phyloP scores from a whole-genome alignment of 2,329 filamentous ascomycete genomes.

The Aspergillus bombycis region DNA sequence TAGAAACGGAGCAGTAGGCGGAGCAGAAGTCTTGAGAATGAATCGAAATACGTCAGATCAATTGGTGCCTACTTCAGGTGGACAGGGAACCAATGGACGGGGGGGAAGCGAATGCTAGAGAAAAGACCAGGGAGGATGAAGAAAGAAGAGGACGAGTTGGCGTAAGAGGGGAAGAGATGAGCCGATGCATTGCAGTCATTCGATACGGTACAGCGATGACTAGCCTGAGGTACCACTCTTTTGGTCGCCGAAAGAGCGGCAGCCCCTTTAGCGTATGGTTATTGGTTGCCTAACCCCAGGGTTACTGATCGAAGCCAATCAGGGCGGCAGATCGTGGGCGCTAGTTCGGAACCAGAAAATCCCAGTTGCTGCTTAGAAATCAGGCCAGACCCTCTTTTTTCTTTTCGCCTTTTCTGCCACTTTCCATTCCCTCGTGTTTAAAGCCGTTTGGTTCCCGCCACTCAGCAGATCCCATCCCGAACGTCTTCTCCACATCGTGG shows the following conservation, averaged over 20 bases:
- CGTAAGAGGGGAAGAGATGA: background rate
- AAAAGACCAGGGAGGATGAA: background rate
- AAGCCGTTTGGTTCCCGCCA: conserved; percentile 5
- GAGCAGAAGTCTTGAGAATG: background rate
- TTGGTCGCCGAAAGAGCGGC: background rate
- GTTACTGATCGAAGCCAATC: background rate
- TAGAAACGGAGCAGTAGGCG: background rate
- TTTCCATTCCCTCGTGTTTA: background rate
- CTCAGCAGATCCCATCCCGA: conserved; percentile 1
- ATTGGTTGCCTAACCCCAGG: background rate
- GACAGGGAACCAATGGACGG: background rate
- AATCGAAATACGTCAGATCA: background rate
- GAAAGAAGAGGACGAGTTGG: background rate
- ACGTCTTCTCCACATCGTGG: background rate
- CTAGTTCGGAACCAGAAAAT: conserved; percentile 12
- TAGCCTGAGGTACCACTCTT: background rate
- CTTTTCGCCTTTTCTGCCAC: conserved; percentile 13
- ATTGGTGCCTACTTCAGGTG: conserved; percentile 2
- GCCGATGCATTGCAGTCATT: conserved; percentile 1
- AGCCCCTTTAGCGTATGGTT: background rate
- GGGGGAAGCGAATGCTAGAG: background rate
- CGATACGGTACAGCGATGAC: background rate
- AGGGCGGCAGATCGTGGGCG: background rate
- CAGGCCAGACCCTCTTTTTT: conserved; percentile 21
- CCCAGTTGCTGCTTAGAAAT: conserved; percentile 32